These are phyloP conservation scores for Parafenestella ontariensis DNA, from an alignment of 2,329 filamentous ascomycete species.

Conservation along the genomic window DNA sequence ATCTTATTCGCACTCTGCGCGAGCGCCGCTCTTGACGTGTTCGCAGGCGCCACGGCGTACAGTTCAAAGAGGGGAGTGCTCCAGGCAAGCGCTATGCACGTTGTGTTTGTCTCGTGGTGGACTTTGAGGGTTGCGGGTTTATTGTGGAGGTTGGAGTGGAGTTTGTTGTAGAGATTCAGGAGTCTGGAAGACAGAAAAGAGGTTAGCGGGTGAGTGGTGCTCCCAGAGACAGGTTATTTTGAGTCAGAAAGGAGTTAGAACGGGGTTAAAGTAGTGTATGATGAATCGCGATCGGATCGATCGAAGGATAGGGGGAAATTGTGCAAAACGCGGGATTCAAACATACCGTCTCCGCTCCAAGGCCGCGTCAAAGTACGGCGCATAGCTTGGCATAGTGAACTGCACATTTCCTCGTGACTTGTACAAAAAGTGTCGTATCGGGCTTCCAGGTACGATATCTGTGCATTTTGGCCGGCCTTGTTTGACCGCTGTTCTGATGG, in stretches of 20 bases:
- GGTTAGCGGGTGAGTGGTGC: no score
- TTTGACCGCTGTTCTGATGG: constrained; percentile 75
- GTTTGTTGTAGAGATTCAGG: constrained; percentile 82
- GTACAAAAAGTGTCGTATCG: constrained; percentile 91
- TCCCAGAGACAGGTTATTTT: no score
- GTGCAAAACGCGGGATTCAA: constrained; percentile 1
- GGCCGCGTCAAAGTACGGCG: constrained; percentile 68
- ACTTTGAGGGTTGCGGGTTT: constrained; percentile 87
- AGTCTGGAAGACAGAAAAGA: constrained; percentile 9
- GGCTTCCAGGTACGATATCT: constrained; percentile 80
- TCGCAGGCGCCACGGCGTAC: constrained; percentile 89
- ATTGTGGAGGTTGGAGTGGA: constrained; percentile 85
- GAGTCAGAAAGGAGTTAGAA: no score
- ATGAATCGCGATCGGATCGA: no score
- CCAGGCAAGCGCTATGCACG: constrained; percentile 81
- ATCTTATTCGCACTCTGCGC: constrained; percentile 88
- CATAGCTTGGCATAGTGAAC: constrained; percentile 87
- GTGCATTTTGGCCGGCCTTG: constrained; percentile 74
- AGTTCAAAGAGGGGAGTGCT: constrained; percentile 90
- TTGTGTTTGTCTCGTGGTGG: constrained; percentile 78
- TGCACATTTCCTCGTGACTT: constrained; percentile 95
- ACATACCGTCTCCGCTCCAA: constrained; percentile 68
- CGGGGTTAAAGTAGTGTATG: no score
- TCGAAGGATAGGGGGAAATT: neutral
- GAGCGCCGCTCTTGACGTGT: constrained; percentile 66